phyloP scores from a whole-genome alignment of 2,329 filamentous ascomycete species.

The Neopestalotiopsis sp. region DNA sequence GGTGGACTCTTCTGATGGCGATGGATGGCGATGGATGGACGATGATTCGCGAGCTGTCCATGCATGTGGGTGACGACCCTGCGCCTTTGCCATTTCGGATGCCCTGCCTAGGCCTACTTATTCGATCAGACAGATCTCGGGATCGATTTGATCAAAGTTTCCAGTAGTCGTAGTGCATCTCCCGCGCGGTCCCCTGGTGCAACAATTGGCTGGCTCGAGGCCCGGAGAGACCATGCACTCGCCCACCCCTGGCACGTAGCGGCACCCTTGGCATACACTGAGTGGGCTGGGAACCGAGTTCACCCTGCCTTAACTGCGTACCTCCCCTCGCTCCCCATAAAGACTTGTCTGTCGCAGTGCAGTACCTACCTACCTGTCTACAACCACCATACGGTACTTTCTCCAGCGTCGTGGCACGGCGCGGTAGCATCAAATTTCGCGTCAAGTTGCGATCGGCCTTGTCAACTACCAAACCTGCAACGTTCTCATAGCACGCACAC shows the following conservation, averaged over 20 bases:
- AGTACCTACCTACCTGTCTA: no score
- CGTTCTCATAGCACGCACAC: not conserved
- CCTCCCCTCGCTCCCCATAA: not conserved
- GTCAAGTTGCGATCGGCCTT: not conserved
- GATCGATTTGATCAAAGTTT: conserved; percentile 3
- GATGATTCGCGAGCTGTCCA: not conserved
- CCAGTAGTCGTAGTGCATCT: not conserved
- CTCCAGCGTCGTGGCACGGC: not conserved
- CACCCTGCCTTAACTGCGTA: not conserved
- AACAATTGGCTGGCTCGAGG: conserved; percentile 2
- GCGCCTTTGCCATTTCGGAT: not conserved
- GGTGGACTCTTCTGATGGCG: not conserved
- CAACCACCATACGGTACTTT: not conserved
- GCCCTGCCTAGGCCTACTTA: not conserved
- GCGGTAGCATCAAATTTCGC: not conserved
- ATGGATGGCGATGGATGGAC: no score
- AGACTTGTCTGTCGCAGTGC: not conserved
- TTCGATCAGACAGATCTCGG: conserved; percentile 4
- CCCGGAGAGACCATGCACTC: not conserved
- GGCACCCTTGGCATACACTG: not conserved
- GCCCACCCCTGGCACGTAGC: not conserved
- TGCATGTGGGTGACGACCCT: not conserved
- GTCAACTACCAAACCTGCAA: not conserved
- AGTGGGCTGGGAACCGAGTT: not conserved
- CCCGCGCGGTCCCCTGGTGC: not conserved